These are phyloP conservation scores for Rossbeevera mucosa DNA, from an alignment of 768 basidiomycete genomes.

Conservation along the genomic window DNA sequence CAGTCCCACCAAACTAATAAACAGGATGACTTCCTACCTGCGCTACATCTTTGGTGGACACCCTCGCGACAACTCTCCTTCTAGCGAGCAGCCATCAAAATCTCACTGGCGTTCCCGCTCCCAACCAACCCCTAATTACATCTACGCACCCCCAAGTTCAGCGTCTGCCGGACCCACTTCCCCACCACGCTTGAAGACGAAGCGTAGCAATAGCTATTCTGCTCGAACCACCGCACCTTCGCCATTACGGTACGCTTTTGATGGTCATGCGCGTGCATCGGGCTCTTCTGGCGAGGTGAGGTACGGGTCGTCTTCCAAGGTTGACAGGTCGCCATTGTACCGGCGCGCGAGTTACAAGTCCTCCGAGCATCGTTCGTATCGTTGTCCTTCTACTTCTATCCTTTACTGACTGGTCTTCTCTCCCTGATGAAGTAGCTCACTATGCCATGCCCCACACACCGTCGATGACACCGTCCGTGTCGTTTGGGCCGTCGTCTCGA, in stretches of 20 bases:
- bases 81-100: slow-evolving; percentile 32
- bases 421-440: slow-evolving; percentile 21
- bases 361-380: slow-evolving; percentile 43
- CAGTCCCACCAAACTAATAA: slow-evolving; percentile 10
- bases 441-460: slow-evolving; percentile 30
- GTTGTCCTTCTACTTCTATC: background rate
- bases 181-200: slow-evolving; percentile 34
- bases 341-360: slow-evolving; percentile 42
- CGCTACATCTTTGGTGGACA: slow-evolving; percentile 43
- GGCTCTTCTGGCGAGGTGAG: slow-evolving; percentile 31
- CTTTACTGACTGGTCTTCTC: slow-evolving; percentile 1
- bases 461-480: slow-evolving; percentile 29
- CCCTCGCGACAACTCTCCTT: slow-evolving; percentile 24
- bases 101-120: slow-evolving; percentile 43
- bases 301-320: slow-evolving; percentile 28
- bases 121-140: slow-evolving; percentile 36
- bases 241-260: slow-evolving; percentile 40
- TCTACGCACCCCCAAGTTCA: slow-evolving; percentile 35
- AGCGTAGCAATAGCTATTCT: slow-evolving; percentile 38
- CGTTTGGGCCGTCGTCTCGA: slow-evolving; percentile 41
- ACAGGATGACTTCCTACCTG: slow-evolving; percentile 46
- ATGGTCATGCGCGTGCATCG: slow-evolving; percentile 22
- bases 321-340: slow-evolving; percentile 35
- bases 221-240: slow-evolving; percentile 37
- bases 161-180: slow-evolving; percentile 31